phyloP scores from a whole-genome alignment of 805 yeast species.

The Candida endomychidarum region DNA sequence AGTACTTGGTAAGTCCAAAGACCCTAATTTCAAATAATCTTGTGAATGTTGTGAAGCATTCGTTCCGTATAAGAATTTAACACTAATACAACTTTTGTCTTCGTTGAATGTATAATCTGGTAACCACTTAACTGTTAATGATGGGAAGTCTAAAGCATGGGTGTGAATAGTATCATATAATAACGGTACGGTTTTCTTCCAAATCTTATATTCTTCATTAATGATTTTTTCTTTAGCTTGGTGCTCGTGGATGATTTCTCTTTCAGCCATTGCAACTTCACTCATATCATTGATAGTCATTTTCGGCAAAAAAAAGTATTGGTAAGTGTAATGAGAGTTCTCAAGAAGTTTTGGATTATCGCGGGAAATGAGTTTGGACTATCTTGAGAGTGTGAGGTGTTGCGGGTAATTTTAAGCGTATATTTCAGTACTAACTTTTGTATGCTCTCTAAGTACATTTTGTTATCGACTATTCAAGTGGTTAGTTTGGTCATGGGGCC shows the following conservation, averaged over 20 bases:
- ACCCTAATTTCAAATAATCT: constrained; percentile 47
- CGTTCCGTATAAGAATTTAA: constrained; percentile 50
- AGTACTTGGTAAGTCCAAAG: constrained; percentile 50
- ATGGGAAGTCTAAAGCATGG: constrained; percentile 66
- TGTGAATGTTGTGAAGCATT: constrained; percentile 39
- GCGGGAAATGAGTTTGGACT: no score
- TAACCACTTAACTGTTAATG: constrained; percentile 68
- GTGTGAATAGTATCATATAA: constrained; percentile 74
- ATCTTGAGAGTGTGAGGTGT: background rate
- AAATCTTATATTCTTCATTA: constrained; percentile 73
- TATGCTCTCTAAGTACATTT: no score
- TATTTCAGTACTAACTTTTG: constrained; percentile 1
- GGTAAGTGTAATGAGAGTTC: no score
- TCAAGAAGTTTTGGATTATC: no score
- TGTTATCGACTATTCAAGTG: no score
- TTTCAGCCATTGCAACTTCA: constrained; percentile 29
- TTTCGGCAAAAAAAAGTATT: background rate
- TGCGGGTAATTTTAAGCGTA: background rate
- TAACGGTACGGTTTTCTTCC: constrained; percentile 84
- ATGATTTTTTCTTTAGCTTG: constrained; percentile 59
- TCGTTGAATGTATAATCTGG: constrained; percentile 42
- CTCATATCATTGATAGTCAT: constrained; percentile 10
- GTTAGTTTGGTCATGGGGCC: no score
- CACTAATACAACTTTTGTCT: constrained; percentile 29
- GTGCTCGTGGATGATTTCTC: constrained; percentile 42